phyloP scores from a whole-genome alignment of 768 basidiomycete species.

The Boletus subcaerulescens region DNA sequence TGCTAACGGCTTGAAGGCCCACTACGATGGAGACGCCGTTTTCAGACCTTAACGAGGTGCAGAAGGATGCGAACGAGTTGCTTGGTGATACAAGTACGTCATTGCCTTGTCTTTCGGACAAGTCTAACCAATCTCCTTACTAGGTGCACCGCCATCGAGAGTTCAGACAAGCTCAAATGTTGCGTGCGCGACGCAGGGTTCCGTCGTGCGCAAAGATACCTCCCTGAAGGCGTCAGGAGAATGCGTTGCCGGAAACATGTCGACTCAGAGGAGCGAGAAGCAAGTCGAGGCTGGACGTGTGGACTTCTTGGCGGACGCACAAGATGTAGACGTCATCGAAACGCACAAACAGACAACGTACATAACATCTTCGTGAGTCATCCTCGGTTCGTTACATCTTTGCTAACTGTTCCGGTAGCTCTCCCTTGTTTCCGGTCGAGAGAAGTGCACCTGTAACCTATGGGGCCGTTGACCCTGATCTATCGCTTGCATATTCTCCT shows the following conservation, averaged over 20 bases:
- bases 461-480: background rate
- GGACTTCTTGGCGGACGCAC: background rate
- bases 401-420: background rate
- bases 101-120: background rate
- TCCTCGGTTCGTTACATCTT: background rate
- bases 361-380: constrained; percentile 1
- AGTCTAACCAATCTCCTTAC: background rate
- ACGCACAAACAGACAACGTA: background rate
- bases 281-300: background rate
- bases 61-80: background rate
- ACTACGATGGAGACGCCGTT: too few relatives aligned
- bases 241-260: background rate
- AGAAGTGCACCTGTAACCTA: background rate
- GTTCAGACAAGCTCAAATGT: background rate
- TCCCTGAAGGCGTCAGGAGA: background rate
- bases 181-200: background rate
- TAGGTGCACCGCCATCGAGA: background rate
- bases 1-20: background rate
- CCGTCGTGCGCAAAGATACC: background rate
- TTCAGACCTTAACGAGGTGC: background rate
- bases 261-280: background rate
- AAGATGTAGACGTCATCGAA: background rate
- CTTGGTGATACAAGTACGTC: background rate
- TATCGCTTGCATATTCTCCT: background rate
- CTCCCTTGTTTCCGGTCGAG: background rate